A percentile compares a stretch with the other conserved stretches of the same genome.
phyloP scores from a whole-genome alignment of 176 grass and related monocot genomes.

The Melocanna baccifera region DNA sequence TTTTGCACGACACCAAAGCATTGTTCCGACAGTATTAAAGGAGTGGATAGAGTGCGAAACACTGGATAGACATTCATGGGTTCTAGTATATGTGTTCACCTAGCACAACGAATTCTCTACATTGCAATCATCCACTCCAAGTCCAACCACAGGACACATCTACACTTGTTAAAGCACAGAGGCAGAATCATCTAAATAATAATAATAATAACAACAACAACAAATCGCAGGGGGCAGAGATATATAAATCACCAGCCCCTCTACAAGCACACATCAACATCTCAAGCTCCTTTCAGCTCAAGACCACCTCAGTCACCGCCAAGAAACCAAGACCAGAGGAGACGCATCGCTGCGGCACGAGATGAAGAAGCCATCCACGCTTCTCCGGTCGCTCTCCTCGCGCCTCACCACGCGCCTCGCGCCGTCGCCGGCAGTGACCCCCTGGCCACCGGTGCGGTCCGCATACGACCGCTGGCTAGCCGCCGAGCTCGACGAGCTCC shows the following conservation, averaged over 20 bases:
- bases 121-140: constrained; percentile 27
- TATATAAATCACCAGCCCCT: constrained; percentile 19
- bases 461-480: constrained; percentile 81
- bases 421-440: constrained; percentile 40
- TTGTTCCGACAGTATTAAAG: too few species aligned
- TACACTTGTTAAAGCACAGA: background rate
- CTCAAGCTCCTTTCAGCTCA: background rate
- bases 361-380: constrained; percentile 68
- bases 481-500: constrained; percentile 73
- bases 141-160: background rate
- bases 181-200: background rate
- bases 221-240: background rate
- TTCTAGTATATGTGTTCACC: background rate
- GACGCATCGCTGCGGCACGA: background rate
- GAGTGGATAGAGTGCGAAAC: too few species aligned
- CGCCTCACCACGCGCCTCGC: constrained; percentile 35
- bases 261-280: constrained; percentile 16
- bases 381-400: constrained; percentile 64
- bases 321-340: background rate
- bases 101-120: background rate
- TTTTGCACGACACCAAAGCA: background rate
- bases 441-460: constrained; percentile 72
- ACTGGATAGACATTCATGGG: background rate
- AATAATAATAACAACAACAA: background rate
- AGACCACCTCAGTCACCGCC: background rate